Evolutionary conservation across 177 flowering plant genomes (phyloP).

Genomic region (Vitis hybrid): DNA sequence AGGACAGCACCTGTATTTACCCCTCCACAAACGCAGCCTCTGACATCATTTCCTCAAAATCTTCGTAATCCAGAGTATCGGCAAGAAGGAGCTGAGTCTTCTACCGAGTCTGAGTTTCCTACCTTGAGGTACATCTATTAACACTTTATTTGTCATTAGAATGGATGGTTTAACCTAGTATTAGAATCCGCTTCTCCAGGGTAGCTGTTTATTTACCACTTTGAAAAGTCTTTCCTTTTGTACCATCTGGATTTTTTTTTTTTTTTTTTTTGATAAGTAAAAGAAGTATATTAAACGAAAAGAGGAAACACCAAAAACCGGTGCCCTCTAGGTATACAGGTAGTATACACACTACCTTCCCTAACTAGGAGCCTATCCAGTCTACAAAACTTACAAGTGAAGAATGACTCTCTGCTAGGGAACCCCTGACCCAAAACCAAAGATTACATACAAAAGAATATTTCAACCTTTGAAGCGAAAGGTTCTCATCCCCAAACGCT

Average conservation of each 20-base stretch:
- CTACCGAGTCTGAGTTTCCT: constrained; percentile 82
- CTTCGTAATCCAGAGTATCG: constrained; percentile 47
- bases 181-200: not conserved
- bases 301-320: no score
- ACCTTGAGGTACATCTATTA: constrained; percentile 61
- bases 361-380: no score
- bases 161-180: not conserved
- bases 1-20: constrained; percentile 80
- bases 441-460: no score
- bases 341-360: no score
- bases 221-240: not conserved
- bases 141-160: not conserved
- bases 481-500: no score
- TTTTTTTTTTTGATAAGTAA: no score
- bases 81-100: constrained; percentile 60
- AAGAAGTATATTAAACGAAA: no score
- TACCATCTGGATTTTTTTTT: not conserved
- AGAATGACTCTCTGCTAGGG: no score
- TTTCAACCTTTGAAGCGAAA: no score
- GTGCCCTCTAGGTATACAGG: no score
- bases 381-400: no score
- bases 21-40: constrained; percentile 87
- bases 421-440: no score
- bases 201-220: not conserved
- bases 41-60: constrained; percentile 69